A percentile compares a stretch with the other conserved stretches of the same genome.
Conservation (phyloP, 1,139 yeast genomes). For the Hyphopichia buzzinii region DNA sequence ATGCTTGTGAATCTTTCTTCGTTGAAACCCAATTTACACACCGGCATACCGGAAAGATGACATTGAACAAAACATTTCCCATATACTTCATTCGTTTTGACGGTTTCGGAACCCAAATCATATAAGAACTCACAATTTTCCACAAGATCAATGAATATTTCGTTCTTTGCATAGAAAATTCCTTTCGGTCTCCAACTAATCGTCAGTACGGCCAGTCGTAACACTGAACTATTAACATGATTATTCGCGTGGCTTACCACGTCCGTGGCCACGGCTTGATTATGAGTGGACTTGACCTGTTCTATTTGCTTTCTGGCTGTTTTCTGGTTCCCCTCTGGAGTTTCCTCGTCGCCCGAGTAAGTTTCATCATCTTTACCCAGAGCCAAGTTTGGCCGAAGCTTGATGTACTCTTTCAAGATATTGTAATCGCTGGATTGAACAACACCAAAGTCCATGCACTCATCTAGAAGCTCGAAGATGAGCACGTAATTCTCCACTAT, state of each 20-base stretch:
- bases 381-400: slow-evolving; percentile 37
- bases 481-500: slow-evolving; percentile 40
- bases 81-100: slow-evolving; percentile 34
- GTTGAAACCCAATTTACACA: slow-evolving; percentile 43
- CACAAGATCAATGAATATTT: slow-evolving; percentile 42
- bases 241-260: slow-evolving; percentile 24
- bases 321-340: slow-evolving; percentile 10
- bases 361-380: slow-evolving; percentile 12
- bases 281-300: slow-evolving; percentile 36
- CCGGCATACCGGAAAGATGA: slow-evolving; percentile 48
- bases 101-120: slow-evolving; percentile 29
- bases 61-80: slow-evolving; percentile 41
- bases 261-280: slow-evolving; percentile 37
- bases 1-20: slow-evolving; percentile 29
- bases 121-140: slow-evolving; percentile 41
- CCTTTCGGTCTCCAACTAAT: slow-evolving; percentile 51
- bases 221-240: slow-evolving; percentile 58
- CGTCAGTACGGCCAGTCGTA: slow-evolving; percentile 41
- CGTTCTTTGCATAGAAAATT: slow-evolving; percentile 46
- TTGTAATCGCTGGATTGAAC: slow-evolving; percentile 45
- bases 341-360: slow-evolving; percentile 13
- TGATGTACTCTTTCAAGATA: slow-evolving; percentile 44
- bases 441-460: slow-evolving; percentile 46
- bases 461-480: slow-evolving; percentile 43
- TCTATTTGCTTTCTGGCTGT: slow-evolving; percentile 16